These are phyloP conservation scores for Panicum virgatum DNA, from an alignment of 202 grass and related monocot genomes.

Conservation along the genomic window DNA sequence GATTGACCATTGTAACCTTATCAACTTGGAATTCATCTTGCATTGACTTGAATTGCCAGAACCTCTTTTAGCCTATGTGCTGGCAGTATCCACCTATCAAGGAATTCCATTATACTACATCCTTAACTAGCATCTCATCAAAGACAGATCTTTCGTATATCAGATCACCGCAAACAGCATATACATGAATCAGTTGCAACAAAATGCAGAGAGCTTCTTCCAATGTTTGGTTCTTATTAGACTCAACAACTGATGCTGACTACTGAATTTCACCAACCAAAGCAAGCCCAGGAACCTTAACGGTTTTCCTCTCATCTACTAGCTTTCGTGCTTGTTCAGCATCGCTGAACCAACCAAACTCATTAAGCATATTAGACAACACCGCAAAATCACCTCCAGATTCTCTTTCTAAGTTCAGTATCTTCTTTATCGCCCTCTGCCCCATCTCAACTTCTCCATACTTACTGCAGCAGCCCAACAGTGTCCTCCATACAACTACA, in stretches of 20 bases:
- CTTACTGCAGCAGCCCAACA: slow-evolving; percentile 71
- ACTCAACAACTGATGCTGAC: not conserved
- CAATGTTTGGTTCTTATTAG: not conserved
- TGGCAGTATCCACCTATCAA: slow-evolving; percentile 53
- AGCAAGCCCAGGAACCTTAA: slow-evolving; percentile 65
- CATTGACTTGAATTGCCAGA: slow-evolving; percentile 39
- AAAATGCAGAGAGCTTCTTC: not conserved
- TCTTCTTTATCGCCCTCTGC: slow-evolving; percentile 67
- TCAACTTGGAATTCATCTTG: slow-evolving; percentile 40
- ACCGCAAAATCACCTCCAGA: slow-evolving; percentile 68
- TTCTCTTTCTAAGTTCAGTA: slow-evolving; percentile 52
- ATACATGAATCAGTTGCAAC: slow-evolving; percentile 43
- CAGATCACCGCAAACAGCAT: slow-evolving; percentile 49
- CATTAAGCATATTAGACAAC: slow-evolving; percentile 69
- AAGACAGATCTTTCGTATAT: slow-evolving; percentile 39
- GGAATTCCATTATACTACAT: slow-evolving; percentile 61
- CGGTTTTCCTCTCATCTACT: slow-evolving; percentile 45
- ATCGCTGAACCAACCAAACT: slow-evolving; percentile 64
- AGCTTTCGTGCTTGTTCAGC: slow-evolving; percentile 56
- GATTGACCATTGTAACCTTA: slow-evolving; percentile 47
- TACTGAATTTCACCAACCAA: slow-evolving; percentile 42
- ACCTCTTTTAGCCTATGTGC: slow-evolving; percentile 29
- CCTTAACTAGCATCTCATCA: slow-evolving; percentile 50
- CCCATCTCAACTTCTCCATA: slow-evolving; percentile 77
- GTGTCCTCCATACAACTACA: slow-evolving; percentile 64